Conservation (phyloP, 2,329 filamentous ascomycete genomes). For the Tolypocladium inflatum region DNA sequence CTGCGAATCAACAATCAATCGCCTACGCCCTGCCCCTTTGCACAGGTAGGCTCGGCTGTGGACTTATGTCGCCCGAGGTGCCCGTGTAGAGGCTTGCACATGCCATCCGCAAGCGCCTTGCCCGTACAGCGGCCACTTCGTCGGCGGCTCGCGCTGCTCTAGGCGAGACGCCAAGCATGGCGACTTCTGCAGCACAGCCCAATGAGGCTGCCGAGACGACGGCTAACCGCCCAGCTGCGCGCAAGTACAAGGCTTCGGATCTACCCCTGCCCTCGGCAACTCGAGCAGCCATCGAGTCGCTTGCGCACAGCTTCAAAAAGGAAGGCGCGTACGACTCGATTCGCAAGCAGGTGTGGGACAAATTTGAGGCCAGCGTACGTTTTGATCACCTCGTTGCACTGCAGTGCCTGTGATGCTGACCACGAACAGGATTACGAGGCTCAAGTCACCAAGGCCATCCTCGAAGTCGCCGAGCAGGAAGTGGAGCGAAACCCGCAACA, state of each 20-base stretch:
- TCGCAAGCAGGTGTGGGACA: conserved; percentile 67
- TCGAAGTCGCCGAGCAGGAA: conserved; percentile 62
- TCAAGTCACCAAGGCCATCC: conserved; percentile 55
- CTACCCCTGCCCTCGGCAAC: conserved; percentile 66
- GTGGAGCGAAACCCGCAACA: conserved; percentile 64
- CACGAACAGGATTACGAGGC: conserved; percentile 54
- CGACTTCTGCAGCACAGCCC: conserved; percentile 14
- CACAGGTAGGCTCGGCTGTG: neutral
- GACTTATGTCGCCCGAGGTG: neutral
- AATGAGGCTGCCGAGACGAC: conserved; percentile 9
- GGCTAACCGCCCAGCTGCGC: conserved; percentile 8
- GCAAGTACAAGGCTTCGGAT: conserved; percentile 64
- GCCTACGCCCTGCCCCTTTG: neutral
- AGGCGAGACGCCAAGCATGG: conserved; percentile 10
- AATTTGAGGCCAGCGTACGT: conserved; percentile 60
- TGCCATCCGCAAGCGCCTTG: neutral
- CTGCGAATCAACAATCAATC: neutral
- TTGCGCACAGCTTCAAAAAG: conserved; percentile 78
- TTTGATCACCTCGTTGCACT: neutral
- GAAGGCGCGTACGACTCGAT: conserved; percentile 74
- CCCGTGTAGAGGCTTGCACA: neutral
- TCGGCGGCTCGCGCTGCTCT: neutral
- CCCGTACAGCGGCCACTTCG: neutral
- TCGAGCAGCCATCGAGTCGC: conserved; percentile 60
- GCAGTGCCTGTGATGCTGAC: neutral